These are phyloP conservation scores for Cadophora malorum DNA, from an alignment of 2,329 filamentous ascomycete genomes.

Conservation along the genomic window DNA sequence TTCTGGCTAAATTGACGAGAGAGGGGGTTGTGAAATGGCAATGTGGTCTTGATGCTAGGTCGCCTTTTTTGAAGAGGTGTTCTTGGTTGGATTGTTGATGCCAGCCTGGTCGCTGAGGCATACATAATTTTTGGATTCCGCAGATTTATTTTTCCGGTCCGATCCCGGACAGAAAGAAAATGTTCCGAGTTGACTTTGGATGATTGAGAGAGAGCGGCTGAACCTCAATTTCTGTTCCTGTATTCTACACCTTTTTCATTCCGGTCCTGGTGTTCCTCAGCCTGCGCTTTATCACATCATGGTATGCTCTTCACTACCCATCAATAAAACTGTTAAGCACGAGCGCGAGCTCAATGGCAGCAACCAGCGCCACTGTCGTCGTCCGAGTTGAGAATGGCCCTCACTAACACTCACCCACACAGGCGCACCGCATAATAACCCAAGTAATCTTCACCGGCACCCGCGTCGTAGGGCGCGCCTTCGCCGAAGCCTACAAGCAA, in stretches of 20 bases:
- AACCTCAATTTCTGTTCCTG: neutral
- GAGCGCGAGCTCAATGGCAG: slow-evolving; percentile 1
- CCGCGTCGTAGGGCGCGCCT: slow-evolving; percentile 91
- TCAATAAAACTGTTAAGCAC: neutral
- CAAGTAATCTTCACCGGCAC: slow-evolving; percentile 90
- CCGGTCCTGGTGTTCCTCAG: neutral
- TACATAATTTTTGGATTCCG: neutral
- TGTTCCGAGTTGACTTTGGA: slow-evolving; percentile 15
- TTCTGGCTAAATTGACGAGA: slow-evolving; percentile 11
- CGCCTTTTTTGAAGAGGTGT: slow-evolving; percentile 17
- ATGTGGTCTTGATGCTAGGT: slow-evolving; percentile 12
- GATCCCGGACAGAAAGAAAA: slow-evolving; percentile 12
- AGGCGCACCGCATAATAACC: slow-evolving; percentile 95
- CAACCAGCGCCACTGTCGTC: slow-evolving; percentile 1
- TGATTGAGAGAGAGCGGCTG: neutral
- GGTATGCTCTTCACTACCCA: slow-evolving; percentile 26
- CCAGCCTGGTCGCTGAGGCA: slow-evolving; percentile 8
- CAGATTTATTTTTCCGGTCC: slow-evolving; percentile 8
- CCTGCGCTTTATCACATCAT: slow-evolving; percentile 27
- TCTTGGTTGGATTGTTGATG: slow-evolving; percentile 10
- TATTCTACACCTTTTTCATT: slow-evolving; percentile 3
- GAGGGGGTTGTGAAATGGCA: neutral
- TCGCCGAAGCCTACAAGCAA: slow-evolving; percentile 94
- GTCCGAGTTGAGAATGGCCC: neutral
- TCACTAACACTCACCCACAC: slow-evolving; percentile 30